Conservation (phyloP, 2,329 filamentous ascomycete genomes). For the Fusarium sp. region DNA sequence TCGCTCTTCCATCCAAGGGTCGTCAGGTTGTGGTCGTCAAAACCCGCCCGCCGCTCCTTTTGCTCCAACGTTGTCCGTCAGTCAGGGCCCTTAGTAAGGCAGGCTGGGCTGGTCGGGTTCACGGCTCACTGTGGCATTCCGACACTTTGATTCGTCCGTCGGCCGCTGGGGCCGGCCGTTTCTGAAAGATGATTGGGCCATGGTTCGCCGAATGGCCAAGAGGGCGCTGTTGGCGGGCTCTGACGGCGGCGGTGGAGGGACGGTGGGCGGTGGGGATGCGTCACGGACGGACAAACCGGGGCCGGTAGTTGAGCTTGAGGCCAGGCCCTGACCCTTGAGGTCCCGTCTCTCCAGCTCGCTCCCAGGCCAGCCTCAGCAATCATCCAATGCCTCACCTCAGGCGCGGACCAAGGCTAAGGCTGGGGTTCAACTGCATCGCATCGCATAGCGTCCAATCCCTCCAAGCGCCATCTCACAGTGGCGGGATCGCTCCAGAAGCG, state of each 20-base stretch:
- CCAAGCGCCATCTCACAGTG: slow-evolving; percentile 28
- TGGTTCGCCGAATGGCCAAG: slow-evolving; percentile 16
- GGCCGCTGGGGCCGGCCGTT: not conserved
- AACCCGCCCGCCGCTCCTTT: not conserved
- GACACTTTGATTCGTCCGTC: slow-evolving; percentile 18
- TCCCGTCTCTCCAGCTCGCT: not conserved
- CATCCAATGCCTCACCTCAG: slow-evolving; percentile 7
- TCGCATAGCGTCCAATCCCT: slow-evolving; percentile 11
- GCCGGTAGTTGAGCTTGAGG: slow-evolving; percentile 34
- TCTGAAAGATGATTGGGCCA: slow-evolving; percentile 12
- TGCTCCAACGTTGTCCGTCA: not conserved
- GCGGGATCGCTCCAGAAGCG: slow-evolving; percentile 31
- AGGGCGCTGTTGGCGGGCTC: slow-evolving; percentile 23
- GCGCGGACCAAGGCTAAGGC: slow-evolving; percentile 10
- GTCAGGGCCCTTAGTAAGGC: slow-evolving; percentile 1
- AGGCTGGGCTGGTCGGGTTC: slow-evolving; percentile 3
- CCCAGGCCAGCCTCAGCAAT: slow-evolving; percentile 10
- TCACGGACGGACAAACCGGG: slow-evolving; percentile 32
- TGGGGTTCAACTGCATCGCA: slow-evolving; percentile 16
- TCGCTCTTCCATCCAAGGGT: not conserved
- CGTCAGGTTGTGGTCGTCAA: slow-evolving; percentile 12
- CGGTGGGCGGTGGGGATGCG: slow-evolving; percentile 20
- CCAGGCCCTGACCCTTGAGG: slow-evolving; percentile 18
- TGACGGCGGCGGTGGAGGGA: slow-evolving; percentile 18
- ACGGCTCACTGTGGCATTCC: slow-evolving; percentile 20